Conservation (phyloP, 306 rosid genomes). For the Cicer bijugum region DNA sequence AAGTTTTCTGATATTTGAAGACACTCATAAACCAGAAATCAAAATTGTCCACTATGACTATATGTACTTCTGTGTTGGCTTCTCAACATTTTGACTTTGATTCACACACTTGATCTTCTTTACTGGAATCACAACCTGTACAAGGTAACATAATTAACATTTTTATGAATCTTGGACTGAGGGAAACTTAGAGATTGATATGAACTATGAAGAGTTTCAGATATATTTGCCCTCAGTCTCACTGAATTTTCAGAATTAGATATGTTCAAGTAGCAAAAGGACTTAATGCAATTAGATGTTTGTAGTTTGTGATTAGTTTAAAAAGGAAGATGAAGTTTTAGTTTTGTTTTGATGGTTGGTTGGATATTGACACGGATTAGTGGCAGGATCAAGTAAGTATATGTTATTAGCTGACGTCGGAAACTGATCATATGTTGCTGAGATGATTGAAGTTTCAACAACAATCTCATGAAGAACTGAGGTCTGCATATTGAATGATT, state of each 20-base stretch:
- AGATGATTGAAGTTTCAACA: constrained; percentile 46
- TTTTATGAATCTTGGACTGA: neutral
- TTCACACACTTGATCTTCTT: constrained; percentile 43
- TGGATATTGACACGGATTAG: constrained; percentile 15
- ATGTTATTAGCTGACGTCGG: constrained; percentile 38
- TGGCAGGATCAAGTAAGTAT: constrained; percentile 41
- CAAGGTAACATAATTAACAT: constrained; percentile 1
- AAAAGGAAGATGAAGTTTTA: neutral
- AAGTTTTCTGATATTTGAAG: constrained; percentile 34
- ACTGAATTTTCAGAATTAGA: constrained; percentile 33
- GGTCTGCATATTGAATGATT: constrained; percentile 48
- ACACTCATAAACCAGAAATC: constrained; percentile 48
- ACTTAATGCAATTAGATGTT: neutral
- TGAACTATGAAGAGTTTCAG: constrained; percentile 38
- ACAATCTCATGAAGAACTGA: constrained; percentile 50
- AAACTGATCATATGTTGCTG: constrained; percentile 41
- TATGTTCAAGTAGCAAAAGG: neutral
- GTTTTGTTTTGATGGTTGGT: constrained; percentile 35
- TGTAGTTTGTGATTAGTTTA: neutral
- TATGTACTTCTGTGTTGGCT: constrained; percentile 47
- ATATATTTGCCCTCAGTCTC: constrained; percentile 58
- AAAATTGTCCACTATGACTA: constrained; percentile 41
- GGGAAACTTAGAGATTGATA: constrained; percentile 6
- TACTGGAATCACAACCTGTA: constrained; percentile 44
- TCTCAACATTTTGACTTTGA: constrained; percentile 39